A percentile compares a stretch with the other conserved stretches of the same genome.
These are phyloP conservation scores for Aspergillus hancockii DNA, from an alignment of 495 filamentous ascomycete genomes.

Conservation along the genomic window DNA sequence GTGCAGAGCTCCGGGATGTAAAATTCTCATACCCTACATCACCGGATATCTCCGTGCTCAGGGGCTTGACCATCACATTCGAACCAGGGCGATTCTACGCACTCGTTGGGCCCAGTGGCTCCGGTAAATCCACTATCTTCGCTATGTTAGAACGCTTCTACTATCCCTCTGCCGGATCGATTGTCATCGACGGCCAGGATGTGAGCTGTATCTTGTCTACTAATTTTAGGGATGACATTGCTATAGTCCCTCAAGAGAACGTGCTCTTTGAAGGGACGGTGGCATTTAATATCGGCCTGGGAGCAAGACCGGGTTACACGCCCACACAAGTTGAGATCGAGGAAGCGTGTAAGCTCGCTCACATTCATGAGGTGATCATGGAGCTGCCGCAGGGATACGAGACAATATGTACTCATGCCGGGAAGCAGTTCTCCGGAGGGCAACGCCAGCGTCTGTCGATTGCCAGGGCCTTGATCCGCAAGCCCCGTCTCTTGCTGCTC, in stretches of 20 bases:
- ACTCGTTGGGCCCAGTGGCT: slow-evolving; percentile 59
- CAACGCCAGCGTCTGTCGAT: slow-evolving; percentile 77
- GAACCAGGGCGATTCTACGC: slow-evolving; percentile 58
- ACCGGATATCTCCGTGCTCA: slow-evolving; percentile 52
- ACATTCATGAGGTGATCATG: slow-evolving; percentile 60
- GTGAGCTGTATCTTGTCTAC: slow-evolving; percentile 36
- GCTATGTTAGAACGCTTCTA: slow-evolving; percentile 62
- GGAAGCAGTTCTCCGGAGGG: slow-evolving; percentile 65
- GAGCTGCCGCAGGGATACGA: slow-evolving; percentile 61
- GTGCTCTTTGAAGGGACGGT: slow-evolving; percentile 55
- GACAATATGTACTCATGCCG: slow-evolving; percentile 61
- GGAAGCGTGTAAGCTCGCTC: slow-evolving; percentile 55
- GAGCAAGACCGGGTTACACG: slow-evolving; percentile 44
- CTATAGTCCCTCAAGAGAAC: slow-evolving; percentile 56
- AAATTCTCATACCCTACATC: slow-evolving; percentile 62
- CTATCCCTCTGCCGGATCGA: slow-evolving; percentile 39
- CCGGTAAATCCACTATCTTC: slow-evolving; percentile 62
- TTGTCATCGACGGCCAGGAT: slow-evolving; percentile 40
- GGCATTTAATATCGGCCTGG: slow-evolving; percentile 54
- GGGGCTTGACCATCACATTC: slow-evolving; percentile 54
- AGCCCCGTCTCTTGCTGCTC: slow-evolving; percentile 66
- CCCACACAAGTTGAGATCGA: slow-evolving; percentile 53
- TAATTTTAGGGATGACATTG: slow-evolving; percentile 50
- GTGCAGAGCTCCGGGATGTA: slow-evolving; percentile 44
- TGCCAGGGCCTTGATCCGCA: slow-evolving; percentile 68